phyloP scores from a whole-genome alignment of 495 filamentous ascomycete species.

The Pyrenula aspistea region DNA sequence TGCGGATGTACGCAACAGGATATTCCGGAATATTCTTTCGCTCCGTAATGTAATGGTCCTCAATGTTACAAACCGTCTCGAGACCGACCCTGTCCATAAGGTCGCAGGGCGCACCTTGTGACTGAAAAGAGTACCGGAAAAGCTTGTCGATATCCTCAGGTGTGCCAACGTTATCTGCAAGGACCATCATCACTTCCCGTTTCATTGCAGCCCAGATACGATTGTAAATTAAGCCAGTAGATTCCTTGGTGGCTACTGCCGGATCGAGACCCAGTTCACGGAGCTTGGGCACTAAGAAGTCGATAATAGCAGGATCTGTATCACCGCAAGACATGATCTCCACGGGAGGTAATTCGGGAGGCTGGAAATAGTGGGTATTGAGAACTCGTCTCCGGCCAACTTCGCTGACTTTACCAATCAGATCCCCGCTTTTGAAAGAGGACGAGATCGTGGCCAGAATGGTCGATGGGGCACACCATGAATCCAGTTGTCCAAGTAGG shows the following conservation, averaged over 20 bases:
- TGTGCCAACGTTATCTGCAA: slow-evolving; percentile 30
- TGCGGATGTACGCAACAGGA: slow-evolving; percentile 22
- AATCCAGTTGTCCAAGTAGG: too few relatives aligned
- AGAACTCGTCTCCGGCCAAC: too few relatives aligned
- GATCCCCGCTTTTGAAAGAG: too few relatives aligned
- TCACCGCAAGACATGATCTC: slow-evolving; percentile 44
- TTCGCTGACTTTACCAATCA: too few relatives aligned
- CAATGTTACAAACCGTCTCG: slow-evolving; percentile 27
- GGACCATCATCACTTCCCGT: slow-evolving; percentile 28
- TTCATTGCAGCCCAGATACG: slow-evolving; percentile 45
- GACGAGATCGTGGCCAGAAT: too few relatives aligned
- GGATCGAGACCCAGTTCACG: slow-evolving; percentile 29
- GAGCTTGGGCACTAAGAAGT: slow-evolving; percentile 26
- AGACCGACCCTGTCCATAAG: slow-evolving; percentile 37
- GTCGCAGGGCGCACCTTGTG: slow-evolving; percentile 30
- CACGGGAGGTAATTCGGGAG: slow-evolving; percentile 30
- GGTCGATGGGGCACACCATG: too few relatives aligned
- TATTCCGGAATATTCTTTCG: slow-evolving; percentile 6
- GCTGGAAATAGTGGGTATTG: slow-evolving; percentile 45
- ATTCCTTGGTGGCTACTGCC: slow-evolving; percentile 28
- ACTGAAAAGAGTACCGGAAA: slow-evolving; percentile 32
- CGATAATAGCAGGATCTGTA: slow-evolving; percentile 31
- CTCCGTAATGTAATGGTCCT: slow-evolving; percentile 22
- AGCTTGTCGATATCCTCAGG: slow-evolving; percentile 29
- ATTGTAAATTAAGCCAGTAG: slow-evolving; percentile 45